phyloP scores from a whole-genome alignment of 352 stramenopile genomes.

The Pythium rhizo-oryzae region DNA sequence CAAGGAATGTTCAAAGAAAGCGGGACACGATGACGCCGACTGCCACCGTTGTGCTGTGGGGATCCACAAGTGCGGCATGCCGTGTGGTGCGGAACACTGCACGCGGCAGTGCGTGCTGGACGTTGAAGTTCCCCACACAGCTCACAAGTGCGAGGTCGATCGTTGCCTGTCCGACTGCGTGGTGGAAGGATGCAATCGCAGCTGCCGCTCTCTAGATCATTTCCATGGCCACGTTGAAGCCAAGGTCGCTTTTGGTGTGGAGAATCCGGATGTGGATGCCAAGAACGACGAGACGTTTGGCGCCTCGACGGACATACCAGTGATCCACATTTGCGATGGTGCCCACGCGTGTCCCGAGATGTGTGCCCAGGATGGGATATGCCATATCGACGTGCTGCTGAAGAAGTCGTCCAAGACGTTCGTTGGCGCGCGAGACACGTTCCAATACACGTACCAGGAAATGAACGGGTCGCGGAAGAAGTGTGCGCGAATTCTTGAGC shows the following conservation, averaged over 20 bases:
- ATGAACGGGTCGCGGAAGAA: slow-evolving; percentile 80
- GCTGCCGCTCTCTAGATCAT: slow-evolving; percentile 54
- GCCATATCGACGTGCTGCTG: slow-evolving; percentile 64
- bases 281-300: slow-evolving; percentile 46
- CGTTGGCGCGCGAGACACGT: slow-evolving; percentile 46
- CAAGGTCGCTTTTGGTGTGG: slow-evolving; percentile 45
- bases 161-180: slow-evolving; percentile 61
- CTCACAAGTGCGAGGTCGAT: slow-evolving; percentile 65
- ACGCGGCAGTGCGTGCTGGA: slow-evolving; percentile 46
- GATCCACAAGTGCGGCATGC: slow-evolving; percentile 54
- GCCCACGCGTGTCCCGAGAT: slow-evolving; percentile 55
- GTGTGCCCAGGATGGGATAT: slow-evolving; percentile 63
- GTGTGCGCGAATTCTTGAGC: slow-evolving; percentile 39
- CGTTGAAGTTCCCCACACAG: slow-evolving; percentile 47
- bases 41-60: slow-evolving; percentile 54
- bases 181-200: slow-evolving; percentile 60
- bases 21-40: slow-evolving; percentile 38
- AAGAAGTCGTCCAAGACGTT: slow-evolving; percentile 73
- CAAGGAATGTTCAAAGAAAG: slow-evolving; percentile 42
- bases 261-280: slow-evolving; percentile 31
- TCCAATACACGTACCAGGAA: slow-evolving; percentile 74
- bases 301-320: slow-evolving; percentile 28
- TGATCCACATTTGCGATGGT: slow-evolving; percentile 61
- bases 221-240: slow-evolving; percentile 61
- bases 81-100: slow-evolving; percentile 51